Evolutionary conservation across 1,284 basidiomycete species (phyloP), one percentile per base, ranked within the genome.

Genomic region (Rhodotorula mucilaginosa): DNA sequence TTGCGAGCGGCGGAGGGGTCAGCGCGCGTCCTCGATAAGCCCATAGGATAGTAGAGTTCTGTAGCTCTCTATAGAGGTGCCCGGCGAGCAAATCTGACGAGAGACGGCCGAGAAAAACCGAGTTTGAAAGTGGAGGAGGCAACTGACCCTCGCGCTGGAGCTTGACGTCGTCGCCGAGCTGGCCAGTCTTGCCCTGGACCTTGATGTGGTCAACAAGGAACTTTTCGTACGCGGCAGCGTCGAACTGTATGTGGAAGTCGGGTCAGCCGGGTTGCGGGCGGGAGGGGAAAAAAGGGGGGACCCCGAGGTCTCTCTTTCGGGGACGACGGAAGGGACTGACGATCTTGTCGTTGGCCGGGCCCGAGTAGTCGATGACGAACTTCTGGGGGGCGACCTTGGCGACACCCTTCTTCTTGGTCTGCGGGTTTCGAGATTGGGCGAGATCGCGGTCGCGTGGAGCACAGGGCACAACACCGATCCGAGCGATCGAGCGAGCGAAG

Each of bases 191-290:
- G 68, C 77, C 81, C 68, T 83, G 81, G 69, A 83, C 81, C 81
- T 83, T 83, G 80, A 83, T 82, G 73, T 79, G 78, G 79, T 83
- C 82, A 78, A 82, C 81, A 66, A 83, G 79, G 80, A 80, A 83
- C 81, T 83, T 82, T 77, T 83, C 80, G 77, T 81, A 83, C 58
- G 80, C 80, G 67, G 82, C 82, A 65, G 79, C 82, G 73, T 83
- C 82, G 66, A 83, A 80, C 71, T 72, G 60, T 2, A 21, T 0
- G 34, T 5, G 21, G 34, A 10, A 23, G n/a, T n/a, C n/a, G n/a
- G n/a, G 13, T 3, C n/a, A 2, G 16, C 23, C 13, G 29, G 23
- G 1, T 15, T 29, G 3, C 15, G 31, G 18, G 29, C 10, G 21
- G 5, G 4, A 18, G 12, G 39, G 15, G 31, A 31, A 19, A 6